phyloP scores from a whole-genome alignment of 768 basidiomycete species.

The Inosperma sp. region DNA sequence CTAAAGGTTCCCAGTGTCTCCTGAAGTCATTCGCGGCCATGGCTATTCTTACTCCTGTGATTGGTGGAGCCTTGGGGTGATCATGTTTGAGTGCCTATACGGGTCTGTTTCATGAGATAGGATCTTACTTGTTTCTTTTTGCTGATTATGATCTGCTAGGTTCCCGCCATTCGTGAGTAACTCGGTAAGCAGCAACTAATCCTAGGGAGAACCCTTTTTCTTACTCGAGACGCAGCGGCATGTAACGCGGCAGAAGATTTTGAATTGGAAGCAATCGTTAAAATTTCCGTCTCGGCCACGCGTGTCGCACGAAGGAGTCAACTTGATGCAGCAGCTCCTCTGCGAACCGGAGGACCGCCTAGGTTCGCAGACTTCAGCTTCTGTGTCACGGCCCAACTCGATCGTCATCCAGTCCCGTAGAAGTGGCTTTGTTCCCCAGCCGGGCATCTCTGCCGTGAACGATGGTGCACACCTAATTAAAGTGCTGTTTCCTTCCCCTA shows the following conservation, averaged over 20 bases:
- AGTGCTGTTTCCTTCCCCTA: constrained; percentile 35
- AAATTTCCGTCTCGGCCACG: constrained; percentile 80
- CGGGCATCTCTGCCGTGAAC: constrained; percentile 44
- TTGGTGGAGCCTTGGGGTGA: constrained; percentile 98
- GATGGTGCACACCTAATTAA: constrained; percentile 93
- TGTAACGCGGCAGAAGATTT: constrained; percentile 93
- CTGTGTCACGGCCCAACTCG: constrained; percentile 71
- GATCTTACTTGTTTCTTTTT: constrained; percentile 9
- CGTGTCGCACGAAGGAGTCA: constrained; percentile 82
- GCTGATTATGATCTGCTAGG: constrained; percentile 35
- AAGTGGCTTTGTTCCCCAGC: constrained; percentile 60
- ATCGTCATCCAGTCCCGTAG: constrained; percentile 69
- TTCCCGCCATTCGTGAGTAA: constrained; percentile 96
- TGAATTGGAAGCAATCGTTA: constrained; percentile 89
- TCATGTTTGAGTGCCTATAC: constrained; percentile 94
- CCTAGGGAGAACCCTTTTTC: constrained; percentile 7
- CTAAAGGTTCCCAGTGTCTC: constrained; percentile 60
- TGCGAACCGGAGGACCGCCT: constrained; percentile 96
- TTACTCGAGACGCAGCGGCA: constrained; percentile 55
- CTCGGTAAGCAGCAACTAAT: constrained; percentile 51
- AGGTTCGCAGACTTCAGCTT: constrained; percentile 66
- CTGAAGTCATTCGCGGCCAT: constrained; percentile 84
- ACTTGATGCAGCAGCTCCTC: constrained; percentile 82
- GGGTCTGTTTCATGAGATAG: constrained; percentile 49
- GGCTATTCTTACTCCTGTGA: constrained; percentile 95